phyloP scores from a whole-genome alignment of 176 grass and related monocot species.

The Dactylis glomerata region DNA sequence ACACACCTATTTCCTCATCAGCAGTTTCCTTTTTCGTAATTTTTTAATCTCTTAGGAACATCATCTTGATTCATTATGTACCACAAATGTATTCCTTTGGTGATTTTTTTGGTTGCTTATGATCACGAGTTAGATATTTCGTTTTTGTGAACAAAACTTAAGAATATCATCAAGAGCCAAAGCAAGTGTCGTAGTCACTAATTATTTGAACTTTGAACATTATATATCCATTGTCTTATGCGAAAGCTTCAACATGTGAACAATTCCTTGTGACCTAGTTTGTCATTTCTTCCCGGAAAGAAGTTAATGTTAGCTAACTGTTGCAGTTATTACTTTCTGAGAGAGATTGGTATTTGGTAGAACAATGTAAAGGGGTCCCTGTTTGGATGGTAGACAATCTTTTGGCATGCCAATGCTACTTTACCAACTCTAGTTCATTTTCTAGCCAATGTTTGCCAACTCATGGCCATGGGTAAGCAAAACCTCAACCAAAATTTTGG shows the following conservation, averaged over 20 bases:
- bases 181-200: neutral
- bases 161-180: too few species aligned
- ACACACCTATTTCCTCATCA: too few species aligned
- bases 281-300: neutral
- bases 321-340: conserved; percentile 8
- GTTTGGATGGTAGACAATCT: too few species aligned
- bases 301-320: neutral
- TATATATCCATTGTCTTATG: neutral
- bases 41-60: too few species aligned
- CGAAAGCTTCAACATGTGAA: neutral
- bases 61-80: too few species aligned
- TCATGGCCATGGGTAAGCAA: neutral
- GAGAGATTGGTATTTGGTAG: neutral
- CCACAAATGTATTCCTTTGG: too few species aligned
- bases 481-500: neutral
- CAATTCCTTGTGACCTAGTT: neutral
- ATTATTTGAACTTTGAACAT: too few species aligned
- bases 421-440: neutral
- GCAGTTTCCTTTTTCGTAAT: too few species aligned
- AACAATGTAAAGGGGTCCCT: too few species aligned
- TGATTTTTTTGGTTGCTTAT: too few species aligned
- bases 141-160: too few species aligned
- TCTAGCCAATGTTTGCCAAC: neutral
- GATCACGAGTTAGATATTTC: too few species aligned
- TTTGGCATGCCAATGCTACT: neutral